These are phyloP conservation scores for Penicillium silybi DNA, from an alignment of 495 filamentous ascomycete species.

Conservation along the genomic window DNA sequence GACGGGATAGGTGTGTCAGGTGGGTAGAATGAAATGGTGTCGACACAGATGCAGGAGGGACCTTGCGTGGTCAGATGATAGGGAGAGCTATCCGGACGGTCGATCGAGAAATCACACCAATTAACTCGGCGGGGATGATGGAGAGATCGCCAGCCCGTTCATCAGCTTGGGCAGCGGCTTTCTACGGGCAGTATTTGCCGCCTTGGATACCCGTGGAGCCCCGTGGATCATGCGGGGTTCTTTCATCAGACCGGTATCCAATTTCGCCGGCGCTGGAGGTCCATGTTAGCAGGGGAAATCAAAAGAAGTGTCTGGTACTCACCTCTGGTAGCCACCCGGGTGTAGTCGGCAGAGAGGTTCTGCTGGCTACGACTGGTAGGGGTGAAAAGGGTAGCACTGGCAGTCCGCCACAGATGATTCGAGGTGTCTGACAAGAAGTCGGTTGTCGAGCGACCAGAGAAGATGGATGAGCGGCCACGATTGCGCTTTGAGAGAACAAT, in stretches of 20 bases:
- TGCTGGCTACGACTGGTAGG: constrained; percentile 57
- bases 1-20: constrained; percentile 2
- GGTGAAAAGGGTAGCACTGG: constrained; percentile 66
- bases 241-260: constrained; percentile 83
- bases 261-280: constrained; percentile 66
- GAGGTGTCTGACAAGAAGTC: constrained; percentile 79
- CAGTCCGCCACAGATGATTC: constrained; percentile 91
- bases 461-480: constrained; percentile 60
- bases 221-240: constrained; percentile 77
- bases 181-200: constrained; percentile 54
- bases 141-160: constrained; percentile 48
- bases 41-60: constrained; percentile 1
- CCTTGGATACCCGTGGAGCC: constrained; percentile 61
- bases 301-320: constrained; percentile 16
- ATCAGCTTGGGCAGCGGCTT: constrained; percentile 74
- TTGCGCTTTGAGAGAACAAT: constrained; percentile 94
- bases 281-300: constrained; percentile 13
- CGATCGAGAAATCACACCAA: constrained; percentile 16
- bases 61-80: constrained; percentile 3
- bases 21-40: neutral
- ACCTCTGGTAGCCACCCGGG: constrained; percentile 56
- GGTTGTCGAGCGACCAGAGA: constrained; percentile 48
- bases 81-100: constrained; percentile 5
- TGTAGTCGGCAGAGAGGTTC: constrained; percentile 64
- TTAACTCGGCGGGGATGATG: constrained; percentile 43